Conservation (phyloP, 768 basidiomycete species). For the Hydnomerulius pinastri region DNA sequence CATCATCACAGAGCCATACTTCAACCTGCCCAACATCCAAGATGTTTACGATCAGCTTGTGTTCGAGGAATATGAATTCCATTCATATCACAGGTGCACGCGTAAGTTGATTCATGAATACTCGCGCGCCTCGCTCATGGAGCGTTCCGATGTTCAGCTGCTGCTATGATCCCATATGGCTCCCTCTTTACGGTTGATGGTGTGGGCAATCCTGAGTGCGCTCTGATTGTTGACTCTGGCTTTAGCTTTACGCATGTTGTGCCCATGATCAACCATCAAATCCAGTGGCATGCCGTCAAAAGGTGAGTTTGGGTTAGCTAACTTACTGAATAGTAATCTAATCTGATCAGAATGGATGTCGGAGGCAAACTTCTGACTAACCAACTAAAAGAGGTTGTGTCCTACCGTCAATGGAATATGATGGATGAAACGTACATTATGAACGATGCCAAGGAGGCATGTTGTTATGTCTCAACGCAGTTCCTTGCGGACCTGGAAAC, state of each 20-base stretch:
- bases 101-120: conserved; percentile 53
- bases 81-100: conserved; percentile 75
- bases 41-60: conserved; percentile 94
- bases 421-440: conserved; percentile 96
- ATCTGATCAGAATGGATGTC: conserved; percentile 74
- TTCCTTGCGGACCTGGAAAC: conserved; percentile 74
- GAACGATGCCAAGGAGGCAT: conserved; percentile 88
- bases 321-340: conserved; percentile 15
- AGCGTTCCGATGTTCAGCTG: conserved; percentile 51
- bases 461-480: conserved; percentile 80
- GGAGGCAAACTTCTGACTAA: conserved; percentile 96
- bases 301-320: conserved; percentile 48
- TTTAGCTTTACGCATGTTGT: conserved; percentile 95
- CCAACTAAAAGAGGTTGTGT: conserved; percentile 90
- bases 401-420: conserved; percentile 98
- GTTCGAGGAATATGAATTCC: conserved; percentile 96
- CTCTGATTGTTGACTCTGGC: conserved; percentile 83
- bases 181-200: conserved; percentile 57
- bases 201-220: conserved; percentile 69
- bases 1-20: conserved; percentile 90
- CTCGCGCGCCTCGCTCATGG: conserved; percentile 21
- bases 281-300: conserved; percentile 82
- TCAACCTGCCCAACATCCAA: conserved; percentile 91
- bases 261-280: conserved; percentile 72
- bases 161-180: conserved; percentile 76